Evolutionary conservation across 805 yeast genomes (phyloP).

Genomic region (Pichia scutulata): DNA sequence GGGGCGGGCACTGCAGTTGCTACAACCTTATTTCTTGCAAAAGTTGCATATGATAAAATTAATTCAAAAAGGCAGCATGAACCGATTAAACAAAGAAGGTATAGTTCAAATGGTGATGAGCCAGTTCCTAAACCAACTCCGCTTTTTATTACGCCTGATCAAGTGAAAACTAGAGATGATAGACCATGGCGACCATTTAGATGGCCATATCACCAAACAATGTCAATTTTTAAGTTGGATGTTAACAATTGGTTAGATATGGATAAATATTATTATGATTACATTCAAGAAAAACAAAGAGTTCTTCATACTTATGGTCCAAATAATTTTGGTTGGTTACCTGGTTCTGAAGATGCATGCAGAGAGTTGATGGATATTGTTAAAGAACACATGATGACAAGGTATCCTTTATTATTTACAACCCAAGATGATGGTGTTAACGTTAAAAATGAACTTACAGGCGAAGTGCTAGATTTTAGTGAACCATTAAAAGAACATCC

Average conservation of each 20-base stretch:
- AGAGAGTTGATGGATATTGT: slow-evolving; percentile 58
- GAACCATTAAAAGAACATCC: slow-evolving; percentile 59
- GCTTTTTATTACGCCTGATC: slow-evolving; percentile 56
- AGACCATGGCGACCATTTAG: slow-evolving; percentile 79
- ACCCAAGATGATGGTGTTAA: slow-evolving; percentile 41
- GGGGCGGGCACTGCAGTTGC: slow-evolving; percentile 23
- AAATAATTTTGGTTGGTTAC: slow-evolving; percentile 57
- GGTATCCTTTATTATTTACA: slow-evolving; percentile 60
- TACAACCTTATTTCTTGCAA: slow-evolving; percentile 13
- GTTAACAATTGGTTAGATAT: slow-evolving; percentile 72
- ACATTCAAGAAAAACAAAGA: slow-evolving; percentile 54
- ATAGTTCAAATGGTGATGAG: slow-evolving; percentile 16
- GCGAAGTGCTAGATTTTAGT: slow-evolving; percentile 53
- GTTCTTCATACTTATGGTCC: slow-evolving; percentile 51
- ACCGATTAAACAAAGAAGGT: slow-evolving; percentile 2
- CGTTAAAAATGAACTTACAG: slow-evolving; percentile 53
- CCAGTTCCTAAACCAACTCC: slow-evolving; percentile 47
- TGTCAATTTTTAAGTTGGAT: slow-evolving; percentile 67
- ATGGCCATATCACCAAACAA: slow-evolving; percentile 76
- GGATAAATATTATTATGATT: slow-evolving; percentile 68
- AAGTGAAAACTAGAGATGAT: slow-evolving; percentile 57
- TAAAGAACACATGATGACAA: slow-evolving; percentile 46
- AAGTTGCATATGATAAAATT: background rate
- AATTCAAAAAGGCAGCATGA: background rate
- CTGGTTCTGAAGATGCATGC: slow-evolving; percentile 55